Evolutionary conservation across 2,329 filamentous ascomycete species (phyloP).

Genomic region (Eutypa lata): DNA sequence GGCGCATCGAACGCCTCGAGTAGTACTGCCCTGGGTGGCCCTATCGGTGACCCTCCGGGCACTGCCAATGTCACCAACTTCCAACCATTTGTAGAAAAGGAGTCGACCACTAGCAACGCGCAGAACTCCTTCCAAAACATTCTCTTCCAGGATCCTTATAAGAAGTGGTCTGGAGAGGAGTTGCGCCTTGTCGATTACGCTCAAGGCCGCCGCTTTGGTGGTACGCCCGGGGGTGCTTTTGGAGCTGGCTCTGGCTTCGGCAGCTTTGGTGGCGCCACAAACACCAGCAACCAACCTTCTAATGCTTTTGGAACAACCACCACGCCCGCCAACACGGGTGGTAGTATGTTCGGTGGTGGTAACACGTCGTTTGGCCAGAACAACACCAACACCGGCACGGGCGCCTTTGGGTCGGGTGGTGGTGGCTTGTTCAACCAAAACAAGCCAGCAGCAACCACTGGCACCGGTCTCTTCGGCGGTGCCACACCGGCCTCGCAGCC

Average conservation of each 20-base stretch:
- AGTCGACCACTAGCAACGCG: constrained; percentile 49
- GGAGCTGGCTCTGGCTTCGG: constrained; percentile 59
- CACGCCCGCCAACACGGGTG: constrained; percentile 27
- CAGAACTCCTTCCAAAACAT: constrained; percentile 74
- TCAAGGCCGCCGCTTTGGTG: constrained; percentile 80
- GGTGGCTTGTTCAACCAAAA: constrained; percentile 39
- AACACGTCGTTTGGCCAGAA: constrained; percentile 22
- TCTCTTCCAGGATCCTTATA: constrained; percentile 74
- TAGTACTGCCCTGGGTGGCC: constrained; percentile 45
- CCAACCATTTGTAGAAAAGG: constrained; percentile 69
- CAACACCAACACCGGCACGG: constrained; percentile 15
- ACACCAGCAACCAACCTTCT: constrained; percentile 31
- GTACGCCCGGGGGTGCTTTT: constrained; percentile 83
- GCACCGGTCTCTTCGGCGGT: constrained; percentile 35
- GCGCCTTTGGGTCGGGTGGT: constrained; percentile 26
- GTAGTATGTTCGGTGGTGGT: constrained; percentile 39
- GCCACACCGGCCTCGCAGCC: constrained; percentile 27
- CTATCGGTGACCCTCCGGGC: constrained; percentile 60
- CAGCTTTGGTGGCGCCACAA: constrained; percentile 36
- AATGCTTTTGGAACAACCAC: constrained; percentile 29
- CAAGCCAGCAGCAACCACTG: constrained; percentile 24
- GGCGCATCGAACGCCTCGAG: constrained; percentile 39
- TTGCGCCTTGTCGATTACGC: constrained; percentile 82
- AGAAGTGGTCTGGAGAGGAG: constrained; percentile 88
- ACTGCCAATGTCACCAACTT: constrained; percentile 67